A percentile compares a stretch with the other conserved stretches of the same genome.
These are phyloP conservation scores for Fusarium virguliforme DNA, from an alignment of 2,329 filamentous ascomycete species.

Conservation along the genomic window DNA sequence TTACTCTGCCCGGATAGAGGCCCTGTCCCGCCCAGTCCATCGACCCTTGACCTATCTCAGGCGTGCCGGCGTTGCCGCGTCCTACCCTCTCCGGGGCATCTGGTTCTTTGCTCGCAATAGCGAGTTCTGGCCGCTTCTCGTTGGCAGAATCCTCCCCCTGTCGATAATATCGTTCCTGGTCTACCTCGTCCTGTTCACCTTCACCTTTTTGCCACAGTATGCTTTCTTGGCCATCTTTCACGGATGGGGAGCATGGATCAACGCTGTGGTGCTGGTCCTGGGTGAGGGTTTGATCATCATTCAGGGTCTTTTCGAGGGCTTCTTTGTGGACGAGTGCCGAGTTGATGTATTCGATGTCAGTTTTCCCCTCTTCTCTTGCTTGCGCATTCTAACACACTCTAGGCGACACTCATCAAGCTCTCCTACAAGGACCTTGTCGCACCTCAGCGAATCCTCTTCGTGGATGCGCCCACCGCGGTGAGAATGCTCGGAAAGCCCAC, in stretches of 20 bases:
- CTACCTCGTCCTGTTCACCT: slow-evolving; percentile 88
- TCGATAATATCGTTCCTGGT: slow-evolving; percentile 87
- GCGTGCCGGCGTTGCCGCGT: slow-evolving; percentile 64
- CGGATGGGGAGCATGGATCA: slow-evolving; percentile 89
- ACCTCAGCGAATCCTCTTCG: slow-evolving; percentile 75
- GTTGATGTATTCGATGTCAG: slow-evolving; percentile 89
- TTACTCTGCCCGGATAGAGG: slow-evolving; percentile 36
- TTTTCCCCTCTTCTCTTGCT: neutral
- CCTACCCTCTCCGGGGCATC: slow-evolving; percentile 79
- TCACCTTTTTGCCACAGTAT: slow-evolving; percentile 90
- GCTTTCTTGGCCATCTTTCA: slow-evolving; percentile 93
- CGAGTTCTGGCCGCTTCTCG: slow-evolving; percentile 87
- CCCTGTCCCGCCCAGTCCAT: slow-evolving; percentile 49
- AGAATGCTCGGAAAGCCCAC: slow-evolving; percentile 88
- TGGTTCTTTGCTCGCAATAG: slow-evolving; percentile 84
- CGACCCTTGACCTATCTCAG: slow-evolving; percentile 61
- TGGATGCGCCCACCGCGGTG: slow-evolving; percentile 80
- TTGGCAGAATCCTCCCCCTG: slow-evolving; percentile 83
- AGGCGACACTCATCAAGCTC: slow-evolving; percentile 82
- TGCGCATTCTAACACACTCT: slow-evolving; percentile 23
- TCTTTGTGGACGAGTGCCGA: slow-evolving; percentile 84
- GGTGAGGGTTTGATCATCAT: slow-evolving; percentile 84
- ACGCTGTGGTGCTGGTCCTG: slow-evolving; percentile 88
- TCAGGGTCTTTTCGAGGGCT: slow-evolving; percentile 80
- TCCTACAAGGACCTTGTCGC: slow-evolving; percentile 79